A percentile compares a stretch with the other conserved stretches of the same genome.
Conservation (phyloP, 2,329 filamentous ascomycete species). For the Dactylellina parvicollis region DNA sequence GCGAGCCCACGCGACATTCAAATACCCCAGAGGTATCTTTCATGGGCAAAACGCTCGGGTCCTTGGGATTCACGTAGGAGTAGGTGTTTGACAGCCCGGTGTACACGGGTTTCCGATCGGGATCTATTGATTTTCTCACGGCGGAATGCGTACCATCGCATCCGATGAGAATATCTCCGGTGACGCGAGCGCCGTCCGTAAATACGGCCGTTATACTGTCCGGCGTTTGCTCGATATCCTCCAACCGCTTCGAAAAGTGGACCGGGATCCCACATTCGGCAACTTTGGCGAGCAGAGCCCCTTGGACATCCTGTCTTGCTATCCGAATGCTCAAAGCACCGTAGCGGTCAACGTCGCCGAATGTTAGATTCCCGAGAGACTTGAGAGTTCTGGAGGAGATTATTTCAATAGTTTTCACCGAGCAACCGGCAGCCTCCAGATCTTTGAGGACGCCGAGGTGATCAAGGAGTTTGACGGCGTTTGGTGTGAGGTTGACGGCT, state of each 20-base stretch:
- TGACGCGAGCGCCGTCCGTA: conserved; percentile 56
- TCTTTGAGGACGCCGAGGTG: conserved; percentile 62
- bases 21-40: conserved; percentile 43
- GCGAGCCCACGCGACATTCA: conserved; percentile 38
- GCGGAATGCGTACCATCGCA: conserved; percentile 60
- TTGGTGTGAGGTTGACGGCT: conserved; percentile 64
- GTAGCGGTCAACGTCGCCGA: conserved; percentile 65
- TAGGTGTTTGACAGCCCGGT: conserved; percentile 41
- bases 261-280: conserved; percentile 52
- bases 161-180: conserved; percentile 59
- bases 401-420: conserved; percentile 65
- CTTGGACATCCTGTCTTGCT: conserved; percentile 58
- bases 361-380: conserved; percentile 63
- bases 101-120: conserved; percentile 36
- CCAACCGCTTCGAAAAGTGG: conserved; percentile 54
- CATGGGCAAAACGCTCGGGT: conserved; percentile 16
- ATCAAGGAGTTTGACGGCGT: conserved; percentile 64
- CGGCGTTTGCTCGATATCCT: conserved; percentile 21
- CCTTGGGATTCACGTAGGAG: conserved; percentile 33
- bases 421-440: conserved; percentile 64
- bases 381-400: conserved; percentile 60
- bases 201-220: conserved; percentile 57
- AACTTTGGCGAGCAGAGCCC: conserved; percentile 55
- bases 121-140: conserved; percentile 55
- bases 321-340: conserved; percentile 63